These are phyloP conservation scores for Canavalia ensiformis DNA, from an alignment of 306 rosid species.

Conservation along the genomic window DNA sequence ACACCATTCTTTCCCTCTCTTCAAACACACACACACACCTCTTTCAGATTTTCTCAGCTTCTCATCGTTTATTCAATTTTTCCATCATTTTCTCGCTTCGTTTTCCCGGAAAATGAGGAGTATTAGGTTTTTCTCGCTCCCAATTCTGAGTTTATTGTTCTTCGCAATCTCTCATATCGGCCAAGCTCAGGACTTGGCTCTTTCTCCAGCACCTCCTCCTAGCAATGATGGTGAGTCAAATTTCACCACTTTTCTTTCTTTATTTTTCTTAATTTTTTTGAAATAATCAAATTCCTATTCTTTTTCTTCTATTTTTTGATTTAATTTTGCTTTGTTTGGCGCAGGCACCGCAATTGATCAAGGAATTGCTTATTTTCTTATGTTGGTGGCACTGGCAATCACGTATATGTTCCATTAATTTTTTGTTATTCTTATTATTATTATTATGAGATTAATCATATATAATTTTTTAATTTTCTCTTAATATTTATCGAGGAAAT, in stretches of 20 bases:
- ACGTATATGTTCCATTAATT: conserved; percentile 72
- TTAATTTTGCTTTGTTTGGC: neutral
- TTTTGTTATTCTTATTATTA: neutral
- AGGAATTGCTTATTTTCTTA: conserved; percentile 74
- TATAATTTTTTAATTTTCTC: conserved; percentile 26
- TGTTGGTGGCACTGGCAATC: conserved; percentile 71
- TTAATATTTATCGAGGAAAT: conserved; percentile 40
- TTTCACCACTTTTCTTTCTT: neutral
- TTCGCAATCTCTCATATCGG: conserved; percentile 51
- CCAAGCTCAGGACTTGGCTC: conserved; percentile 58
- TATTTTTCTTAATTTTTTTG: neutral
- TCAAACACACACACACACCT: conserved; percentile 12
- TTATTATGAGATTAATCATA: neutral
- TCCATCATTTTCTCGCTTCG: neutral
- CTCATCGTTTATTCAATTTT: neutral
- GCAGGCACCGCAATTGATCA: conserved; percentile 75
- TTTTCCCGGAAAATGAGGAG: conserved; percentile 45
- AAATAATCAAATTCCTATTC: neutral
- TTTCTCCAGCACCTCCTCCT: conserved; percentile 62
- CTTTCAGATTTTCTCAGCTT: neutral
- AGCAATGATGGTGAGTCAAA: conserved; percentile 58
- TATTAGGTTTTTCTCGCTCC: conserved; percentile 43
- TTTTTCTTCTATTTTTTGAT: neutral
- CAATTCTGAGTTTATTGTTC: conserved; percentile 55
- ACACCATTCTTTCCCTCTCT: neutral